Percentiles rank a stretch among this genome's conserved stretches.
phyloP scores from a whole-genome alignment of 768 basidiomycete genomes.

The Strobilomyces dryophilus region DNA sequence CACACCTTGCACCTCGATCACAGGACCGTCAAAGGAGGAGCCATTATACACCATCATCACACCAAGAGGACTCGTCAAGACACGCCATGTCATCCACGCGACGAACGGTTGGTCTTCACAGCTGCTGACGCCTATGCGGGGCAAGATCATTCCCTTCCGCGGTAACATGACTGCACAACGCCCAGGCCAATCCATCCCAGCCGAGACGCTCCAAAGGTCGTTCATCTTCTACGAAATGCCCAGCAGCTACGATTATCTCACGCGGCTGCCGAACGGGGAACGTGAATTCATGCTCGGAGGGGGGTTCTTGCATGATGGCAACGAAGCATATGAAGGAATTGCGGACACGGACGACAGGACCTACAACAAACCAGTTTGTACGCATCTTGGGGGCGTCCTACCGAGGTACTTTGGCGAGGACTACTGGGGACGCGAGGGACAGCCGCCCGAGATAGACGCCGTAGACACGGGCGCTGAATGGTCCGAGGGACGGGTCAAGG shows the following conservation, averaged over 20 bases:
- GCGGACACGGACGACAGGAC: slow-evolving; percentile 37
- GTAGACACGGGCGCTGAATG: slow-evolving; percentile 20
- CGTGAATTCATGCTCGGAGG: slow-evolving; percentile 64
- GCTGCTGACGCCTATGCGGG: slow-evolving; percentile 58
- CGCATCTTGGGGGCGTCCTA: slow-evolving; percentile 43
- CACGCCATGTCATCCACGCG: slow-evolving; percentile 72
- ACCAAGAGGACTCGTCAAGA: slow-evolving; percentile 50
- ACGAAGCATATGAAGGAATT: slow-evolving; percentile 31
- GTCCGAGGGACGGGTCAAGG: slow-evolving; percentile 46
- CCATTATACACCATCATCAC: slow-evolving; percentile 55
- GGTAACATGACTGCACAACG: slow-evolving; percentile 64
- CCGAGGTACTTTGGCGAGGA: slow-evolving; percentile 48
- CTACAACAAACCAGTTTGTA: slow-evolving; percentile 27
- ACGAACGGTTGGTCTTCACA: slow-evolving; percentile 83
- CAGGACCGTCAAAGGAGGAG: slow-evolving; percentile 20
- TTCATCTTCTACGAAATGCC: slow-evolving; percentile 52
- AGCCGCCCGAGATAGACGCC: slow-evolving; percentile 8
- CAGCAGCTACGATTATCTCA: slow-evolving; percentile 60
- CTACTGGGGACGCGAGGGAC: slow-evolving; percentile 39
- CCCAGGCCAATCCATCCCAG: slow-evolving; percentile 36
- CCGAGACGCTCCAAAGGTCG: slow-evolving; percentile 43
- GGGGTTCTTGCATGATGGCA: slow-evolving; percentile 38
- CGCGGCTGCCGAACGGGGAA: slow-evolving; percentile 47
- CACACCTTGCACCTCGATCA: slow-evolving; percentile 58
- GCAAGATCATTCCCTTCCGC: slow-evolving; percentile 58